These are phyloP conservation scores for Capillidium heterosporum DNA, from an alignment of 371 early-diverging fungal genomes.

Conservation along the genomic window DNA sequence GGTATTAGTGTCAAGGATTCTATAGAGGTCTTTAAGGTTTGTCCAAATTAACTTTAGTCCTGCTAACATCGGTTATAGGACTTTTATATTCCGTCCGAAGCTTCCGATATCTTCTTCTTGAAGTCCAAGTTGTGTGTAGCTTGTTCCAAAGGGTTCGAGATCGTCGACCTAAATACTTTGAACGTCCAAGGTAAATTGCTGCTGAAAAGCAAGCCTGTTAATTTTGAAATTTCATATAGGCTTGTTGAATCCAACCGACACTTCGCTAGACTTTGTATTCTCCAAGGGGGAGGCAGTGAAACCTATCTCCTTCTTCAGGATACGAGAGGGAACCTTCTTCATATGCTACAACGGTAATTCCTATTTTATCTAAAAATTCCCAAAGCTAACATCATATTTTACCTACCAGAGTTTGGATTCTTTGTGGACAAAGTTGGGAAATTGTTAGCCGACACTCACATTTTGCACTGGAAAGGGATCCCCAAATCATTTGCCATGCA, in stretches of 20 bases:
- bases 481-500: slow-evolving; percentile 51
- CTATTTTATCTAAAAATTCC: neutral
- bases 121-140: slow-evolving; percentile 67
- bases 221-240: neutral
- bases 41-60: too few species aligned
- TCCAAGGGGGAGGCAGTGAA: slow-evolving; percentile 41
- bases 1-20: neutral
- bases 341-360: slow-evolving; percentile 61
- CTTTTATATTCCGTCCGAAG: slow-evolving; percentile 77
- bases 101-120: slow-evolving; percentile 56
- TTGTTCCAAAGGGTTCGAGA: slow-evolving; percentile 77
- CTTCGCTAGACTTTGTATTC: slow-evolving; percentile 53
- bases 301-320: slow-evolving; percentile 69
- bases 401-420: slow-evolving; percentile 54
- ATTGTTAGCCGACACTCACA: slow-evolving; percentile 43
- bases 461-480: slow-evolving; percentile 55
- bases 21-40: neutral
- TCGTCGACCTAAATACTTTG: slow-evolving; percentile 66
- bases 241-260: slow-evolving; percentile 63
- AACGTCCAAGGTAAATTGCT: slow-evolving; percentile 29
- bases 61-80: slow-evolving; percentile 21
- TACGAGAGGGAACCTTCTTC: slow-evolving; percentile 51
- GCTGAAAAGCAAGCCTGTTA: too few species aligned
- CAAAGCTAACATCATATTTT: neutral
- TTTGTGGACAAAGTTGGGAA: slow-evolving; percentile 73